Evolutionary conservation across 495 filamentous ascomycete species (phyloP).

Genomic region (Hypoxylon cercidicola): DNA sequence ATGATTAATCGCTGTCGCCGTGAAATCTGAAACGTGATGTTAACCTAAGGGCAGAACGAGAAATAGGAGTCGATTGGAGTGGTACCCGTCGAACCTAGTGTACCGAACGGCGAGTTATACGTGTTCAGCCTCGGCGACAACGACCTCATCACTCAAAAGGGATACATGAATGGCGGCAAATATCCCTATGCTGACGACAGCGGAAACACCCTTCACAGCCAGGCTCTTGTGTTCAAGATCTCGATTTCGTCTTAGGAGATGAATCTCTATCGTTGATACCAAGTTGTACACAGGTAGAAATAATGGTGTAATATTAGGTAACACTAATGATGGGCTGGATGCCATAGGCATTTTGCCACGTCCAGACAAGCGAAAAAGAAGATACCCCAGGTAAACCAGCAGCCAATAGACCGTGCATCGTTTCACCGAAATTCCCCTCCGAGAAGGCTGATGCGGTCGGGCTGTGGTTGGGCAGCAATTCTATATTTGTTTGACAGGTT

Average conservation of each 20-base stretch:
- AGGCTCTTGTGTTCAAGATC: conserved; percentile 78
- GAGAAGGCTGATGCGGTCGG: conserved; percentile 14
- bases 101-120: conserved; percentile 68
- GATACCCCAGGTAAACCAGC: background rate
- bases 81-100: conserved; percentile 66
- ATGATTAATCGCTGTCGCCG: background rate
- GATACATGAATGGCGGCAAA: conserved; percentile 70
- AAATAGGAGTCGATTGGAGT: conserved; percentile 83
- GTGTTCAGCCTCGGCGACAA: conserved; percentile 78
- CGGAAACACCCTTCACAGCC: conserved; percentile 73
- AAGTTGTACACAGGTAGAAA: no score
- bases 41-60: conserved; percentile 64
- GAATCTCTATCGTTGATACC: no score
- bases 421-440: background rate
- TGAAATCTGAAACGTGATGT: background rate
- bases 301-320: no score
- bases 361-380: background rate
- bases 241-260: conserved; percentile 38
- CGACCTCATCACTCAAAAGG: conserved; percentile 84
- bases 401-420: conserved; percentile 9
- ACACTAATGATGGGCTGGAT: background rate
- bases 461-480: conserved; percentile 30
- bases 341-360: background rate
- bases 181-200: conserved; percentile 69
- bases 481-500: background rate